Conservation (phyloP, 306 rosid species). For the Gastrolobium villosum region DNA sequence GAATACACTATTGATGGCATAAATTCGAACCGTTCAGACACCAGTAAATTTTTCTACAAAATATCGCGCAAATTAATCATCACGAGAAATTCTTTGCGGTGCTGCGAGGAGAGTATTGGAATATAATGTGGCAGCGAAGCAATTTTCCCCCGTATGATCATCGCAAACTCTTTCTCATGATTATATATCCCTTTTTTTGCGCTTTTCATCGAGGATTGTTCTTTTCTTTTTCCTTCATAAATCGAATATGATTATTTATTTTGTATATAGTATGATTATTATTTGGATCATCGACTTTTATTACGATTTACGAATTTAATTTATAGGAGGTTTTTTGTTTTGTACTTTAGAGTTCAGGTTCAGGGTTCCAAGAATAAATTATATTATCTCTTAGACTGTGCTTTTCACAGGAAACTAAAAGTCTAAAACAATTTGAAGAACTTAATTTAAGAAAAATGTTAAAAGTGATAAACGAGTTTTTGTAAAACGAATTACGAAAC, state of each 20-base stretch:
- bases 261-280: too few species aligned
- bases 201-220: background rate
- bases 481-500: too few species aligned
- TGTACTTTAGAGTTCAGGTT: background rate
- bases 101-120: background rate
- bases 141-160: background rate
- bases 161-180: constrained; percentile 19
- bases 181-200: background rate
- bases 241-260: background rate
- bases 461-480: too few species aligned
- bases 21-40: background rate
- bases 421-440: too few species aligned
- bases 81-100: constrained; percentile 4
- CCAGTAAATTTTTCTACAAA: background rate
- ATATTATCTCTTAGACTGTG: too few species aligned
- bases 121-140: background rate
- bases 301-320: background rate
- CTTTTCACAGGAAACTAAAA: too few species aligned
- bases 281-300: background rate
- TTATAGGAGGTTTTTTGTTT: constrained; percentile 1
- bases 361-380: too few species aligned
- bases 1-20: background rate
- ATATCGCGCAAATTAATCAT: background rate
- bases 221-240: background rate
- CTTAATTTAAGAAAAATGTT: too few species aligned